Percentiles rank a stretch among this genome's conserved stretches.
Conservation (phyloP, 352 stramenopile species). For the Elongisporangium anandrum region DNA sequence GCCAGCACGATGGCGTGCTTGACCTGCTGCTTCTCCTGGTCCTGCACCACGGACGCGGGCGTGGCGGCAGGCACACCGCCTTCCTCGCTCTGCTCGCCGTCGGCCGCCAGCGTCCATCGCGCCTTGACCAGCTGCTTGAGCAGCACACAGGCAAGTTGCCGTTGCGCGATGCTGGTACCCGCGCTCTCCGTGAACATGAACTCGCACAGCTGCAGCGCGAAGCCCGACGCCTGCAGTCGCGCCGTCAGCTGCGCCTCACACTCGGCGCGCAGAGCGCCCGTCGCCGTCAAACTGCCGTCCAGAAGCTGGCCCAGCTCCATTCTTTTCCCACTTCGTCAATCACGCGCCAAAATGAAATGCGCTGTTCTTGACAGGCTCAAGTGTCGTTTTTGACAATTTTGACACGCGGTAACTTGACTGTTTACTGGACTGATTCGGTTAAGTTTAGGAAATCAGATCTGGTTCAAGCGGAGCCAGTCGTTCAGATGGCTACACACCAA, state of each 20-base stretch:
- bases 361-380: background rate
- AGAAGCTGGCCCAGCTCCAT: background rate
- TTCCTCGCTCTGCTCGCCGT: constrained; percentile 27
- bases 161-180: constrained; percentile 31
- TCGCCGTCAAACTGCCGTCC: background rate
- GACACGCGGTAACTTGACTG: background rate
- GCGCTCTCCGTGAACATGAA: constrained; percentile 47
- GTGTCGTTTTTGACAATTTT: background rate
- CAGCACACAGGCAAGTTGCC: constrained; percentile 66
- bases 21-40: constrained; percentile 56
- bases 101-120: constrained; percentile 37
- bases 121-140: constrained; percentile 74
- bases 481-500: background rate
- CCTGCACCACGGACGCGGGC: constrained; percentile 40
- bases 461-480: background rate
- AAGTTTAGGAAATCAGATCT: background rate
- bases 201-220: constrained; percentile 65
- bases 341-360: background rate
- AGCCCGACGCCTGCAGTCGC: constrained; percentile 52
- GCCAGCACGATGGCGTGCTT: constrained; percentile 48
- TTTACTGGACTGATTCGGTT: background rate
- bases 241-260: constrained; percentile 64
- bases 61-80: background rate
- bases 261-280: constrained; percentile 17
- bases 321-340: background rate